A percentile compares a stretch with the other conserved stretches of the same genome.
Evolutionary conservation across 768 basidiomycete genomes (phyloP).

Genomic region (Termitomyces eurrhizus): DNA sequence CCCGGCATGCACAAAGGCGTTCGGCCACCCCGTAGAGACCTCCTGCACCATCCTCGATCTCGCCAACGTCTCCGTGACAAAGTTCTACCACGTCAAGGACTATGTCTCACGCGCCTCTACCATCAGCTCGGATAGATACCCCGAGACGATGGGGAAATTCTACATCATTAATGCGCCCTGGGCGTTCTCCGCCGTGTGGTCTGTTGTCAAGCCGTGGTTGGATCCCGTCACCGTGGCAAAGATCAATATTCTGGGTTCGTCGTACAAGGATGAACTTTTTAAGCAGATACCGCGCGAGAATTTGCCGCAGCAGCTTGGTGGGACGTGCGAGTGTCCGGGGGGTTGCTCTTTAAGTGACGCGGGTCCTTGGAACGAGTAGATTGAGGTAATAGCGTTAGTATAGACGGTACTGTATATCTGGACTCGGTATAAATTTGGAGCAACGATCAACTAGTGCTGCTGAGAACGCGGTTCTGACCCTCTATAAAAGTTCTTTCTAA

Average conservation of each 20-base stretch:
- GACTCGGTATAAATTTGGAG: neutral
- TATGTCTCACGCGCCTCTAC: constrained; percentile 73
- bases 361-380: constrained; percentile 76
- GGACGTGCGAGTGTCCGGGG: constrained; percentile 67
- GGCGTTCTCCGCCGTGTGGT: constrained; percentile 88
- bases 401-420: neutral
- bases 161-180: constrained; percentile 98
- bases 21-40: constrained; percentile 91
- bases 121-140: constrained; percentile 90
- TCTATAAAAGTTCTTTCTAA: constrained; percentile 56
- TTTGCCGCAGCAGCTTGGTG: constrained; percentile 84
- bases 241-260: constrained; percentile 81
- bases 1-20: constrained; percentile 66
- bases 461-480: constrained; percentile 30
- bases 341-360: constrained; percentile 88
- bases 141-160: constrained; percentile 96
- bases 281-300: constrained; percentile 82
- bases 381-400: neutral
- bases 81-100: constrained; percentile 91
- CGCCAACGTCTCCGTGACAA: constrained; percentile 58
- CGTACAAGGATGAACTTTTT: constrained; percentile 73
- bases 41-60: constrained; percentile 98
- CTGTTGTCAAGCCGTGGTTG: constrained; percentile 86
- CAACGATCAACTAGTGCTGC: neutral
- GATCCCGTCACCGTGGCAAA: constrained; percentile 94